Conservation (phyloP, 2,329 filamentous ascomycete genomes). For the Pseudogymnoascus pannorum region DNA sequence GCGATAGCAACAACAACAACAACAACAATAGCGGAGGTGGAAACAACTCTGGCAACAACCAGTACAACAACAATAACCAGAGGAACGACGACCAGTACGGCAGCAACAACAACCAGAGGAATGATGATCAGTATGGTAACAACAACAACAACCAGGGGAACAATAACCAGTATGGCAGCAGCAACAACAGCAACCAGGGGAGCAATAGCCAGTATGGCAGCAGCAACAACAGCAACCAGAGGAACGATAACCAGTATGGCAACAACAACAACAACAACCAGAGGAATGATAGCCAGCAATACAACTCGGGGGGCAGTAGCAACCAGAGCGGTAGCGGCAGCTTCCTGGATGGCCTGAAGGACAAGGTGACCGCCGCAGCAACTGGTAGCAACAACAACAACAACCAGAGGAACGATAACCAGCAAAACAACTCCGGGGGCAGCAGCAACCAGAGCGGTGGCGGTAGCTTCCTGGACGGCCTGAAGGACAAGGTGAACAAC, state of each 20-base stretch:
- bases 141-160: slow-evolving; percentile 26
- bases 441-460: slow-evolving; percentile 29
- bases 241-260: slow-evolving; percentile 39
- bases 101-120: background rate
- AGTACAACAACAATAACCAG: background rate
- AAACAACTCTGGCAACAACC: slow-evolving; percentile 14
- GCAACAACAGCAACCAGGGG: slow-evolving; percentile 18
- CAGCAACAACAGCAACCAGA: slow-evolving; percentile 16
- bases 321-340: no score
- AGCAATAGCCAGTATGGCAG: slow-evolving; percentile 32
- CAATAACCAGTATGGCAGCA: slow-evolving; percentile 20
- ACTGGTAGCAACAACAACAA: slow-evolving; percentile 14
- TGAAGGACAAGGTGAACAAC: slow-evolving; percentile 64
- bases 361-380: no score
- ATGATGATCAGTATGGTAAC: slow-evolving; percentile 20
- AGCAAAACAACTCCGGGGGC: background rate
- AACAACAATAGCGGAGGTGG: slow-evolving; percentile 26
- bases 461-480: slow-evolving; percentile 46
- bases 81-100: slow-evolving; percentile 19
- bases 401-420: slow-evolving; percentile 32
- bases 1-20: slow-evolving; percentile 32
- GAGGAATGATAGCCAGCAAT: slow-evolving; percentile 23
- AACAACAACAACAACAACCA: slow-evolving; percentile 19
- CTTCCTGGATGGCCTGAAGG: no score
- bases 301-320: no score